Evolutionary conservation across 2,329 filamentous ascomycete genomes (phyloP).

Genomic region (Cladosporium sp.): DNA sequence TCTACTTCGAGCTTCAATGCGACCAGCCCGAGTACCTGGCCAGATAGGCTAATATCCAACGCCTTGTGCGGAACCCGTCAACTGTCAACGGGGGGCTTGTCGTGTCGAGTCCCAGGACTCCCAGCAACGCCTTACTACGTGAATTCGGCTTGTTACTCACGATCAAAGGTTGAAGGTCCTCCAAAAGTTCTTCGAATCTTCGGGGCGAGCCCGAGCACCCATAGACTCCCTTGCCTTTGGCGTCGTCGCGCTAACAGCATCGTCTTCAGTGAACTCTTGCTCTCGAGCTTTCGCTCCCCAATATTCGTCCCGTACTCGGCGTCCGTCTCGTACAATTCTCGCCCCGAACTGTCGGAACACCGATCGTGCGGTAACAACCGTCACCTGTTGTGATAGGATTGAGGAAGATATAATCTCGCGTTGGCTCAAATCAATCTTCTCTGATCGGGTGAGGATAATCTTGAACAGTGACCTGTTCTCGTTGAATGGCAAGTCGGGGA

Average conservation of each 20-base stretch:
- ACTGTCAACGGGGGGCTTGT: too few relatives aligned
- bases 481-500: constrained; percentile 95
- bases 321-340: constrained; percentile 83
- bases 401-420: constrained; percentile 97
- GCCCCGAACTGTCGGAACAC: constrained; percentile 99
- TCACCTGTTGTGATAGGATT: constrained; percentile 96
- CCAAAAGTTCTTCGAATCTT: too few relatives aligned
- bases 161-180: too few relatives aligned
- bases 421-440: constrained; percentile 93
- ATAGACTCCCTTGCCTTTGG: too few relatives aligned
- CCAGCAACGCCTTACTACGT: too few relatives aligned
- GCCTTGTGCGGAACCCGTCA: too few relatives aligned
- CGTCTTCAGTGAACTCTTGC: constrained; percentile 96
- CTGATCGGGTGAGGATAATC: constrained; percentile 94
- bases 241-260: constrained; percentile 91
- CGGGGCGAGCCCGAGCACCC: too few relatives aligned
- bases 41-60: too few relatives aligned
- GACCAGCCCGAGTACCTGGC: too few relatives aligned
- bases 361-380: constrained; percentile 93
- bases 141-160: too few relatives aligned
- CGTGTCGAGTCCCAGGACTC: too few relatives aligned
- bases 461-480: constrained; percentile 96
- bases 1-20: too few relatives aligned
- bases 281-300: constrained; percentile 97
- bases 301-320: constrained; percentile 93